Base-by-base conservation (phyloP, 352 stramenopile species). In the Globisporangium paroecandrum region DNA sequence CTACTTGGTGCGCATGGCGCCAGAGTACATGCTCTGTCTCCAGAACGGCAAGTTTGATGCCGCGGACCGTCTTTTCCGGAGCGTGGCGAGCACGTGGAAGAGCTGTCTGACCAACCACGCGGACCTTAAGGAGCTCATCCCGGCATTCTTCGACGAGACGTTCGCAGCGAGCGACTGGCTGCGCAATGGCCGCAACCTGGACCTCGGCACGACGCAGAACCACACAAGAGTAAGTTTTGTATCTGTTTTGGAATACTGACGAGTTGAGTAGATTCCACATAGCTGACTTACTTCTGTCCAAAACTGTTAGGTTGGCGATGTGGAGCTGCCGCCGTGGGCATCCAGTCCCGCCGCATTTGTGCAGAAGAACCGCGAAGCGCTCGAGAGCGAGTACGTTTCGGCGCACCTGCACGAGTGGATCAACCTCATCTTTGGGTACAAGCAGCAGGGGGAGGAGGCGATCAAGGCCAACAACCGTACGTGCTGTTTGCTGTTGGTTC, bases 61-160 rank as follows among this genome's bases (percentile, higher is more conserved):
- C 0, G 86, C 97, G 0, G 98, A 99, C 77, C 93, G 98, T 0
- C 81, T 99, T 13, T 99, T 99, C 70, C 91, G 84, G 41, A 98
- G 89, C 64, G 89, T 99, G 53, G 72, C 90, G 29, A 73, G 85
- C 41, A 98, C 97, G 13, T 99, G 95, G 90, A 85, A 98, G 24
- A 85, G 85, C 29, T 91, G 82, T 41, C 20, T 89, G 10, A 87
- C 78, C 24, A 94, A 90, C 55, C 89, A 97, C 36, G 91, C 92
- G 1, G 98, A 99, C 75, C 85, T 99, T 7, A 99, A 99, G 78
- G 98, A 99, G 77, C 81, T 99, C 13, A 99, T 98, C 41, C 97
- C 98, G 1, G 97, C 99, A 78, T 99, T 98, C 78, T 99, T 98
- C 72, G 96, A 97, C 41, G 90, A 89, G 22, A 81, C 89, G 32